phyloP scores from a whole-genome alignment of 2,329 filamentous ascomycete genomes.

The Ceratocystis albifundus region DNA sequence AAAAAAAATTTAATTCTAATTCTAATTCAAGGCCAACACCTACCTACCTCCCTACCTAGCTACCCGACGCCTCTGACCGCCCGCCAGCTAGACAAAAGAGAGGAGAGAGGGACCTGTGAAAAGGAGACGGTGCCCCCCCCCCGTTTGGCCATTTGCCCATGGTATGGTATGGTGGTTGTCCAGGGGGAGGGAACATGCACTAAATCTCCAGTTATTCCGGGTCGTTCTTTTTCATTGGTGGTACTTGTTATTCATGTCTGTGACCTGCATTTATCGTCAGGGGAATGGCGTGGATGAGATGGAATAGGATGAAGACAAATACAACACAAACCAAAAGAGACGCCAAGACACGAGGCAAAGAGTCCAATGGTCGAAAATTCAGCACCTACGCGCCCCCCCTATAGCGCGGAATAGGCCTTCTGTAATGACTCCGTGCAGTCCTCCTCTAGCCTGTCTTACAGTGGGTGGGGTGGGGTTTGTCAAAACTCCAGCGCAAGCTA shows the following conservation, averaged over 20 bases:
- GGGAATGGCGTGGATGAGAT: neutral
- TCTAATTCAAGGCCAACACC: neutral
- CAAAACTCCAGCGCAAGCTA: slow-evolving; percentile 6
- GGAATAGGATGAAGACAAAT: too few relatives aligned
- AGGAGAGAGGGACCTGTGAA: neutral
- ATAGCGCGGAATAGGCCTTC: too few relatives aligned
- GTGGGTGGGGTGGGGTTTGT: slow-evolving; percentile 8
- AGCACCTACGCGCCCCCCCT: too few relatives aligned
- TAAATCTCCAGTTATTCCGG: slow-evolving; percentile 1
- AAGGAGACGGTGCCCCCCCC: neutral
- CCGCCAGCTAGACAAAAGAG: neutral
- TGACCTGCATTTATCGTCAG: neutral
- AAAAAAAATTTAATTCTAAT: too few relatives aligned
- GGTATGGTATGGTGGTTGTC: too few relatives aligned
- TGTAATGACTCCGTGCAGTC: neutral
- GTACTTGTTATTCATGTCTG: neutral
- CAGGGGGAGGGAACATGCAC: neutral
- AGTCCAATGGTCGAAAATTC: too few relatives aligned
- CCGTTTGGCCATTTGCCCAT: neutral
- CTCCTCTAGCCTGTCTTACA: neutral
- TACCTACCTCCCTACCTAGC: too few relatives aligned
- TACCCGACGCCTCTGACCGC: too few relatives aligned
- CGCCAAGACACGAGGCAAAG: too few relatives aligned
- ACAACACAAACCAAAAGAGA: too few relatives aligned
- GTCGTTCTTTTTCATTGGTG: neutral